Conservation (phyloP, 1,139 yeast genomes). For the Scheffersomyces stambukii region DNA sequence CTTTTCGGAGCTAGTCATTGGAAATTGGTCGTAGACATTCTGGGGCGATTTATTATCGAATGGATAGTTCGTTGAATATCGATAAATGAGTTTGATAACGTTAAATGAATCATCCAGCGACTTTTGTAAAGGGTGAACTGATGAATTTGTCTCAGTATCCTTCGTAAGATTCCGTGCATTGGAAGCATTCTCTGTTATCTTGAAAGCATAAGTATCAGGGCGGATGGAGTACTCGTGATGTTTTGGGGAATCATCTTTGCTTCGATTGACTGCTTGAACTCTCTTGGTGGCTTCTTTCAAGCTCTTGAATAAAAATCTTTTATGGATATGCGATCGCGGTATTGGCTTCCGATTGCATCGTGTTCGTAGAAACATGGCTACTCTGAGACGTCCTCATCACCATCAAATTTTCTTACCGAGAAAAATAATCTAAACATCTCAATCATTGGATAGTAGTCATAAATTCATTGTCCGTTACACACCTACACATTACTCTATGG, state of each 20-base stretch:
- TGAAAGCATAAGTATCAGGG: conserved; percentile 47
- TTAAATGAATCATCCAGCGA: conserved; percentile 26
- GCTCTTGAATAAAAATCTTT: conserved; percentile 7
- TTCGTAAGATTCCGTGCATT: no score
- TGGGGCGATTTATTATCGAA: conserved; percentile 39
- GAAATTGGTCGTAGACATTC: conserved; percentile 36
- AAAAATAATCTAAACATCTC: no score
- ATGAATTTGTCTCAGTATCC: no score
- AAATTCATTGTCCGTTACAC: no score
- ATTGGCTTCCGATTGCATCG: no score
- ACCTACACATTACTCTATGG: no score
- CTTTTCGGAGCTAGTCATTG: conserved; percentile 40
- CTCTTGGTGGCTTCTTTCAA: conserved; percentile 15
- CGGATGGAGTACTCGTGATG: conserved; percentile 46
- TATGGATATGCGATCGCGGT: conserved; percentile 1
- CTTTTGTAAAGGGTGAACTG: no score
- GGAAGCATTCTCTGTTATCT: no score
- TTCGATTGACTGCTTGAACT: conserved; percentile 19
- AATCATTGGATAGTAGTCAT: no score
- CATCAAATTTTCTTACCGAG: no score
- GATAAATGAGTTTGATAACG: conserved; percentile 34
- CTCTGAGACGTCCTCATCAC: no score
- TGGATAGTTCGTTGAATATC: conserved; percentile 44
- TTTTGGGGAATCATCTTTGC: conserved; percentile 14
- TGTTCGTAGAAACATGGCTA: no score